Evolutionary conservation across 345 rosid species (phyloP).

Genomic region (Aquilaria sinensis): DNA sequence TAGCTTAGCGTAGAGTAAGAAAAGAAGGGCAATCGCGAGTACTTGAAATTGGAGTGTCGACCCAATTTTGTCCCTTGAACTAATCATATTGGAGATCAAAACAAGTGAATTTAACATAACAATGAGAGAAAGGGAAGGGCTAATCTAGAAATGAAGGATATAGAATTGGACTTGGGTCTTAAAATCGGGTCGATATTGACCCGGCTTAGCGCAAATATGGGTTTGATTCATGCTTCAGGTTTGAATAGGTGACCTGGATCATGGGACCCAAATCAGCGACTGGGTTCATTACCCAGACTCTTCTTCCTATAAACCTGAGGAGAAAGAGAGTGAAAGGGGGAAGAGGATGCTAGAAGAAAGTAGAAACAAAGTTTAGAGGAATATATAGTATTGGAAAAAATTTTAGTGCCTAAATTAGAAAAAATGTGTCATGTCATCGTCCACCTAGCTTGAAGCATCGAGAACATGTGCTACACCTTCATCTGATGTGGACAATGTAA

Average conservation of each 20-base stretch:
- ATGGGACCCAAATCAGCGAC: too few species aligned
- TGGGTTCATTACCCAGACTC: too few species aligned
- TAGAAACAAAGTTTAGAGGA: too few species aligned
- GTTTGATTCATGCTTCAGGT: slow-evolving; percentile 12
- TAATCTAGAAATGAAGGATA: slow-evolving; percentile 18
- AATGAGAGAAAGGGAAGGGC: slow-evolving; percentile 34
- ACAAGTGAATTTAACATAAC: slow-evolving; percentile 43
- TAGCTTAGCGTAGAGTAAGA: slow-evolving; percentile 50
- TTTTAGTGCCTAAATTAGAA: too few species aligned
- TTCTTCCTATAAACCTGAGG: too few species aligned
- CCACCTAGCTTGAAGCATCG: too few species aligned
- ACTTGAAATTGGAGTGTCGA: slow-evolving; percentile 62
- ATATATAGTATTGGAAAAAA: too few species aligned
- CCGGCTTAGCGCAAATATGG: slow-evolving; percentile 28
- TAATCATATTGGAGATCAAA: slow-evolving; percentile 45
- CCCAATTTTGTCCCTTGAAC: slow-evolving; percentile 54
- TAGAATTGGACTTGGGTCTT: slow-evolving; percentile 8
- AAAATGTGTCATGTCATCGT: too few species aligned
- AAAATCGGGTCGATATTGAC: slow-evolving; percentile 13
- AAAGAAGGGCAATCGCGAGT: slow-evolving; percentile 46
- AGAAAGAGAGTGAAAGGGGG: too few species aligned
- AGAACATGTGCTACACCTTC: too few species aligned
- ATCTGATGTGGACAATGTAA: too few species aligned
- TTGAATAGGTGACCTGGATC: not conserved
- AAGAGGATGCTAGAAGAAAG: too few species aligned